A percentile compares a stretch with the other conserved stretches of the same genome.
These are phyloP conservation scores for Ophioceras dolichostomum DNA, from an alignment of 2,329 filamentous ascomycete species.

Conservation along the genomic window DNA sequence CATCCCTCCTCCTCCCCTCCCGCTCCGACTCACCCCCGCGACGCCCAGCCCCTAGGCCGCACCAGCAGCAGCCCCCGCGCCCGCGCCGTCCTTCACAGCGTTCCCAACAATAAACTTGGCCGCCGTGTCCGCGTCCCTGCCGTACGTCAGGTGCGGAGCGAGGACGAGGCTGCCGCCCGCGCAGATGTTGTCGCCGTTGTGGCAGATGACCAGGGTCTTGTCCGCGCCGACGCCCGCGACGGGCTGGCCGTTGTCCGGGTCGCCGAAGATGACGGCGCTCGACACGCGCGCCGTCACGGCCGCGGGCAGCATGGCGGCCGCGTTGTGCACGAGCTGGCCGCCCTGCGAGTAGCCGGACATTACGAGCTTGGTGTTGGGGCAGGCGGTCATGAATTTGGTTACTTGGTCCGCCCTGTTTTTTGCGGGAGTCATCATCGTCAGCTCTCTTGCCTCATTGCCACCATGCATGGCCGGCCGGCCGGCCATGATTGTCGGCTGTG, in stretches of 20 bases:
- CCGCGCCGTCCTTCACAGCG: neutral
- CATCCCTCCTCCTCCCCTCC: too few relatives aligned
- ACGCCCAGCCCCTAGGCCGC: too few relatives aligned
- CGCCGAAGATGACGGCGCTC: conserved; percentile 16
- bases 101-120: conserved; percentile 11
- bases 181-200: conserved; percentile 14
- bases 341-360: conserved; percentile 25
- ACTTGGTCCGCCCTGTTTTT: conserved; percentile 18
- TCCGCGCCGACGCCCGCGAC: conserved; percentile 7
- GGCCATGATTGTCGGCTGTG: too few relatives aligned
- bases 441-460: too few relatives aligned
- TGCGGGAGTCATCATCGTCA: too few relatives aligned
- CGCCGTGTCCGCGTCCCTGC: conserved; percentile 9
- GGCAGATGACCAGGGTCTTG: conserved; percentile 10
- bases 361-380: conserved; percentile 26
- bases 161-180: conserved; percentile 11
- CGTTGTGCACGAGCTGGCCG: conserved; percentile 16
- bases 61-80: too few relatives aligned
- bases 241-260: conserved; percentile 10
- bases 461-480: too few relatives aligned
- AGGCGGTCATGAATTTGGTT: conserved; percentile 16
- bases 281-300: conserved; percentile 8
- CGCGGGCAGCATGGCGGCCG: conserved; percentile 9
- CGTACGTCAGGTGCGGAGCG: conserved; percentile 14
- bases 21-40: too few relatives aligned